phyloP scores from a whole-genome alignment of 805 yeast genomes.

The Tetrapisispora nanseiensis region DNA sequence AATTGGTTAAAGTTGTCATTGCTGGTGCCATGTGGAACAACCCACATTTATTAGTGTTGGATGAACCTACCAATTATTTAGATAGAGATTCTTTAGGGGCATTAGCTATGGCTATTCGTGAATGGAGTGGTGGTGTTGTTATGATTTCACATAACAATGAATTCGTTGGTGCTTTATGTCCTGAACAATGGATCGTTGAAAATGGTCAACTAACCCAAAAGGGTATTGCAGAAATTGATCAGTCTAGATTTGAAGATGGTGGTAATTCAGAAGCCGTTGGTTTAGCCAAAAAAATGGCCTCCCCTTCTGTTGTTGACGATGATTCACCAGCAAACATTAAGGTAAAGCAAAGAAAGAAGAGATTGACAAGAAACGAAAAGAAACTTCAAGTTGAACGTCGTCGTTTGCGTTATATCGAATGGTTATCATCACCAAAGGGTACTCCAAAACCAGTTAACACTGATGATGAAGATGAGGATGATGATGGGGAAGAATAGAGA shows the following conservation, averaged over 20 bases:
- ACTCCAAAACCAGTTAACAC: constrained; percentile 92
- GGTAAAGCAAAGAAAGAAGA: constrained; percentile 88
- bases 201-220: constrained; percentile 81
- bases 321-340: constrained; percentile 95
- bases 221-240: constrained; percentile 69
- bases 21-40: constrained; percentile 99
- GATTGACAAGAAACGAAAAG: constrained; percentile 93
- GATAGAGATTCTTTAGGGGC: constrained; percentile 98
- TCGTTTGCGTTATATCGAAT: constrained; percentile 84
- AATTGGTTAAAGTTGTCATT: constrained; percentile 93
- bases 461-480: constrained; percentile 59
- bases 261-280: constrained; percentile 43
- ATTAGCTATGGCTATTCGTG: constrained; percentile 92
- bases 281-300: constrained; percentile 39
- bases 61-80: constrained; percentile 96
- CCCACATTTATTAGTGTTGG: constrained; percentile 90
- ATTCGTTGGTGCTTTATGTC: constrained; percentile 94
- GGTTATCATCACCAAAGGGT: constrained; percentile 96
- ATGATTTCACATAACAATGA: constrained; percentile 97
- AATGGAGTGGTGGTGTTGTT: constrained; percentile 97
- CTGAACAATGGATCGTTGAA: constrained; percentile 97
- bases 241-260: constrained; percentile 73
- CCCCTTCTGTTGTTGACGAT: constrained; percentile 47
- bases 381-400: constrained; percentile 87
- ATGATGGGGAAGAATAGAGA: constrained; percentile 10